Conservation (phyloP, 1,139 yeast species). For the Debaryomyces psychrophilus region DNA sequence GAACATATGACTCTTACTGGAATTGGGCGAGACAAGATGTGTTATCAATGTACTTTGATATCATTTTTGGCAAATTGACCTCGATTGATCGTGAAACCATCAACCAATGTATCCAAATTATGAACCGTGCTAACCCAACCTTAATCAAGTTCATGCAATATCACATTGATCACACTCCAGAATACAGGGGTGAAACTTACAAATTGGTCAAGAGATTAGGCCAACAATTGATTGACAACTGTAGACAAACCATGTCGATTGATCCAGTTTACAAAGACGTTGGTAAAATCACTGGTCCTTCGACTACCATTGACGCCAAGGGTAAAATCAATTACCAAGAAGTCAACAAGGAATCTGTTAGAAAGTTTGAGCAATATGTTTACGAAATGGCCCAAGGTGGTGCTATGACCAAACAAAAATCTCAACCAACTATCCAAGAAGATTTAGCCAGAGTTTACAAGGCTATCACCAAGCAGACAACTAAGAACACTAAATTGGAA, state of each 20-base stretch:
- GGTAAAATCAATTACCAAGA: slow-evolving; percentile 87
- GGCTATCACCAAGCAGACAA: slow-evolving; percentile 73
- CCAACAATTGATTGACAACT: slow-evolving; percentile 90
- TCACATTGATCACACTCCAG: slow-evolving; percentile 92
- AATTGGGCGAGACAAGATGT: slow-evolving; percentile 99
- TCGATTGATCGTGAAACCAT: slow-evolving; percentile 95
- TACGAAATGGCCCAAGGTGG: slow-evolving; percentile 97
- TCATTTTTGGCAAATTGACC: slow-evolving; percentile 88
- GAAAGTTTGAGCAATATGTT: slow-evolving; percentile 95
- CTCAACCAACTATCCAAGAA: slow-evolving; percentile 76
- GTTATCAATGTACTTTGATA: slow-evolving; percentile 89
- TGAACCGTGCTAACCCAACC: slow-evolving; percentile 96
- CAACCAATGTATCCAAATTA: slow-evolving; percentile 92
- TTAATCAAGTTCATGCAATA: slow-evolving; percentile 96
- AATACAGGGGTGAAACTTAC: slow-evolving; percentile 84
- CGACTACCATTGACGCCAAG: slow-evolving; percentile 82
- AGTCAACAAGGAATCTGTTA: slow-evolving; percentile 83
- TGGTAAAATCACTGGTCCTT: slow-evolving; percentile 91
- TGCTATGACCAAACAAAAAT: slow-evolving; percentile 63
- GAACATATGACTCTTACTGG: slow-evolving; percentile 97
- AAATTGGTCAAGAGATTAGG: slow-evolving; percentile 88
- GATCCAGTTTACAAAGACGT: slow-evolving; percentile 96
- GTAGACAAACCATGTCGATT: slow-evolving; percentile 79
- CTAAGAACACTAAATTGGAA: slow-evolving; percentile 68
- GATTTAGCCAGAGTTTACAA: slow-evolving; percentile 85